phyloP scores from a whole-genome alignment of 2,329 filamentous ascomycete species.

The Grosmannia serpens region DNA sequence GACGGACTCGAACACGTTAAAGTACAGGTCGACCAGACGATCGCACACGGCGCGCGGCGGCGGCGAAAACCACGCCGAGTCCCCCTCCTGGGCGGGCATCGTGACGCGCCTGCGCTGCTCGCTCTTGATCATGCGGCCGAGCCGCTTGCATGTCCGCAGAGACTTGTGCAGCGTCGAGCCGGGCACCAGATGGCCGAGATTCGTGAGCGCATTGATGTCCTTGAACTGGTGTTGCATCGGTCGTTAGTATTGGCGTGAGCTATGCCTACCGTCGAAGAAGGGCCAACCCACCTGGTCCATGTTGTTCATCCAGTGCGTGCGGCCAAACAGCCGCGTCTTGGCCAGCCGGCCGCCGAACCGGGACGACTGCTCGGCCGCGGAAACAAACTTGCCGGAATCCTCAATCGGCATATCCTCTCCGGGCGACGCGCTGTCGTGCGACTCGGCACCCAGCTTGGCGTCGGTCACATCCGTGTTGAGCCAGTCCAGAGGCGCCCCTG shows the following conservation, averaged over 20 bases:
- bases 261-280: no score
- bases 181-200: slow-evolving; percentile 19
- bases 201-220: slow-evolving; percentile 13
- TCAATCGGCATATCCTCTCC: not conserved
- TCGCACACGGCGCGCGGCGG: slow-evolving; percentile 29
- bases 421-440: not conserved
- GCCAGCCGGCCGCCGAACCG: slow-evolving; percentile 10
- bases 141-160: slow-evolving; percentile 27
- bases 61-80: slow-evolving; percentile 16
- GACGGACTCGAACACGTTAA: slow-evolving; percentile 41
- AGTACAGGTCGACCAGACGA: slow-evolving; percentile 37
- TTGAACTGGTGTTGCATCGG: slow-evolving; percentile 7
- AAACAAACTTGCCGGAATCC: not conserved
- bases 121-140: slow-evolving; percentile 30
- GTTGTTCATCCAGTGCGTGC: slow-evolving; percentile 13
- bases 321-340: slow-evolving; percentile 13
- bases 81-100: not conserved
- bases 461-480: not conserved
- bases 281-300: slow-evolving; percentile 6
- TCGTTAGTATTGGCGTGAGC: not conserved
- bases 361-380: slow-evolving; percentile 3
- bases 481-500: not conserved
- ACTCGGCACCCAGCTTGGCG: not conserved
- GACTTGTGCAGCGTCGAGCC: slow-evolving; percentile 8
- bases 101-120: slow-evolving; percentile 8